phyloP scores from a whole-genome alignment of 2,329 filamentous ascomycete genomes.

The Penicillium hordei region DNA sequence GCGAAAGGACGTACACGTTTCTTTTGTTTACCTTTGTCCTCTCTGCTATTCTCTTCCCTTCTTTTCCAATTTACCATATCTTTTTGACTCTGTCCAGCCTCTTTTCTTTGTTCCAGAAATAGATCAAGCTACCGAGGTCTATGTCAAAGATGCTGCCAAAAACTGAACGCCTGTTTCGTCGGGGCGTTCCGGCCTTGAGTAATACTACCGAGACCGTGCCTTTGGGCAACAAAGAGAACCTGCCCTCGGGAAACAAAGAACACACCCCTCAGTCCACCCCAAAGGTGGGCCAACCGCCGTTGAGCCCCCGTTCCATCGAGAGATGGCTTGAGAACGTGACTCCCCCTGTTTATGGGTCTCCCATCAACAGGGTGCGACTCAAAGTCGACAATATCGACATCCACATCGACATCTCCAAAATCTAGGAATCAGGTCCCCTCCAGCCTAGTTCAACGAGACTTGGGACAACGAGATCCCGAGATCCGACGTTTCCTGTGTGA shows the following conservation, averaged over 20 bases:
- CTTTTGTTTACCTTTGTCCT: not conserved
- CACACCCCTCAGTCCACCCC: not conserved
- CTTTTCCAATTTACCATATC: not conserved
- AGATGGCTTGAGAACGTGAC: not conserved
- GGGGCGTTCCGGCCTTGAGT: not conserved
- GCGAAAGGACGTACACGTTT: not conserved
- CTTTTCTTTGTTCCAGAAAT: conserved; percentile 10
- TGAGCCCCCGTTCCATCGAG: not conserved
- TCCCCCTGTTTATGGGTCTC: not conserved
- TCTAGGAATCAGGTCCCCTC: not conserved
- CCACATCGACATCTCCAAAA: not conserved
- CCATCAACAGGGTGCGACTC: not conserved
- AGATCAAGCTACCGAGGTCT: not conserved
- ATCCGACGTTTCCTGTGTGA: not conserved
- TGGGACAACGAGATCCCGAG: not conserved
- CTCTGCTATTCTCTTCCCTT: not conserved
- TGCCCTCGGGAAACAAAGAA: conserved; percentile 2
- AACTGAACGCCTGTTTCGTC: not conserved
- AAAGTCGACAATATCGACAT: not conserved
- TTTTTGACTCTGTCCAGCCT: not conserved
- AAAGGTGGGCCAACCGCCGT: not conserved
- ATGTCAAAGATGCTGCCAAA: not conserved
- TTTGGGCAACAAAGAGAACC: not conserved
- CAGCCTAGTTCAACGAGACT: not conserved
- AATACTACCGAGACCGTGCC: not conserved